Base-by-base conservation (phyloP, 805 yeast genomes). In the Yarrowia bubula region DNA sequence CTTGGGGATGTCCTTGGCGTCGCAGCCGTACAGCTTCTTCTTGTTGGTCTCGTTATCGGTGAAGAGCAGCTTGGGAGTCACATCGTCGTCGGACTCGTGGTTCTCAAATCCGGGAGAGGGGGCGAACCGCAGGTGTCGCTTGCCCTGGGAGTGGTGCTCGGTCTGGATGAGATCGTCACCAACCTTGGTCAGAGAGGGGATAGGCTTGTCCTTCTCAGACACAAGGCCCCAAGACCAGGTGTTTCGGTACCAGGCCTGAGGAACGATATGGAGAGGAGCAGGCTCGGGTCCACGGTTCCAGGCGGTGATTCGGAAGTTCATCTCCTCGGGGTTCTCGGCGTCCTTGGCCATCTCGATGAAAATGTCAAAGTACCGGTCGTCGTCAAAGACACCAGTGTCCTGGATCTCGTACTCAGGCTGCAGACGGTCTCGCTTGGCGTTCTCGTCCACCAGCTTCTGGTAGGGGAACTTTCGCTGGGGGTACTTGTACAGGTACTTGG, bases 191-290 rank as follows among this genome's bases (percentile, higher is more conserved):
- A 72, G 64, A 8, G 46, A 28, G 15, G 76, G 76, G 63, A 68
- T 68, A 18, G 71, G 68, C 43, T 72, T 71, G 68, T 83, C 85
- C 65, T 79, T 78, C 60, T 69, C 70, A 44, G 76, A 76, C 66
- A 83, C 85, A 67, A 81, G 77, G 51, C 92, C 90, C 97, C 97
- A 92, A n/a, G 88, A 79, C 98, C 98, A 92, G 14, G 95, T 89
- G 77, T 92, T 92, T 77, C 97, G 83, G 77, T 87, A 89, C 69
- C 86, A 85, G 35, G 90, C 77, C 69, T 92, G 97, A 9, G 98
- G 98, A 67, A 89, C 76, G 48, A 92, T 82, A 75, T 91, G 96
- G 67, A 92, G 78, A 1, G 96, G 96, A n/a, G 97, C 97, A 5
- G 95, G 81, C 65, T 88, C 85, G 65, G 84, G 84, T 42, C 95